Evolutionary conservation across 768 basidiomycete species (phyloP).

Genomic region (Xerocomellus intermedius): DNA sequence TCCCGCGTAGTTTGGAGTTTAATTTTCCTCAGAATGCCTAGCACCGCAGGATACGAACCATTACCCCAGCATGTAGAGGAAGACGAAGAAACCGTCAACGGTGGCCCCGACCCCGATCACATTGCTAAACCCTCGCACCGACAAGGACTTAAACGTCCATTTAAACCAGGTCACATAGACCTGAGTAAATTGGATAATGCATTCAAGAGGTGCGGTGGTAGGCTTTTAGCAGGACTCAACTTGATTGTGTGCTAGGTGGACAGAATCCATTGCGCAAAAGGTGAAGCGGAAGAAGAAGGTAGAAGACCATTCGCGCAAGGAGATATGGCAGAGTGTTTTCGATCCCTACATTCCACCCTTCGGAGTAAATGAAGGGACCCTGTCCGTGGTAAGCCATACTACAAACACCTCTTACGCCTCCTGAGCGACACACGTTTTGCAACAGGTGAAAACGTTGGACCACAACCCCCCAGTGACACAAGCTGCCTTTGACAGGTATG

Average conservation of each 20-base stretch:
- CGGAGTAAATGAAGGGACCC: conserved; percentile 29
- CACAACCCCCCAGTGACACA: conserved; percentile 76
- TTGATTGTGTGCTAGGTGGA: conserved; percentile 55
- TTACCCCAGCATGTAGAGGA: conserved; percentile 42
- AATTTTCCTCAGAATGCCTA: conserved; percentile 36
- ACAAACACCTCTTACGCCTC: neutral
- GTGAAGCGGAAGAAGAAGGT: conserved; percentile 77
- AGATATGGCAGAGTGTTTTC: conserved; percentile 80
- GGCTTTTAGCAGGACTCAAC: neutral
- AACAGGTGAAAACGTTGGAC: conserved; percentile 75
- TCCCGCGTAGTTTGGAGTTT: neutral
- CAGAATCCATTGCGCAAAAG: conserved; percentile 81
- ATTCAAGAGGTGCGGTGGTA: conserved; percentile 63
- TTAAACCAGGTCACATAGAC: conserved; percentile 68
- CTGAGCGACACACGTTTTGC: conserved; percentile 4
- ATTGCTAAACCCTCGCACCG: conserved; percentile 26
- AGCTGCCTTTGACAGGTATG: conserved; percentile 68
- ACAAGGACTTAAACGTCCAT: conserved; percentile 32
- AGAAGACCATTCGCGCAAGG: conserved; percentile 59
- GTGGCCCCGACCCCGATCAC: conserved; percentile 26
- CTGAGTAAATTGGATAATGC: conserved; percentile 76
- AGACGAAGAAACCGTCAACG: conserved; percentile 38
- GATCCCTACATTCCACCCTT: conserved; percentile 54
- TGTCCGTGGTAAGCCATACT: conserved; percentile 15
- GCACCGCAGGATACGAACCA: conserved; percentile 46